Conservation (phyloP, 768 basidiomycete genomes). For the Chiua virens region DNA sequence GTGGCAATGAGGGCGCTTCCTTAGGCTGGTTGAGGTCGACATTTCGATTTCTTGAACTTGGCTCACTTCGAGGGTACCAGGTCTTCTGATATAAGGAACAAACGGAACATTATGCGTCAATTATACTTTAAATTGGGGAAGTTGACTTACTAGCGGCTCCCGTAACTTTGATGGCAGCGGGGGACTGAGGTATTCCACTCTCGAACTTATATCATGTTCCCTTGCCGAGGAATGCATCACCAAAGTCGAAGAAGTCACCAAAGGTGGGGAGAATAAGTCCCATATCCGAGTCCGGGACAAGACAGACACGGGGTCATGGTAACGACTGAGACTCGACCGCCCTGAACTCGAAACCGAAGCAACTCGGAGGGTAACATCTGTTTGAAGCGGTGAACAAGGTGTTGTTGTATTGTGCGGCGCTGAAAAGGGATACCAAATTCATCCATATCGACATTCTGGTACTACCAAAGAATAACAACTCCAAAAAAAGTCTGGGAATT, state of each 20-base stretch:
- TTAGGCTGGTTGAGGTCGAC: conserved; percentile 29
- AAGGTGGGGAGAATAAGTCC: conserved; percentile 15
- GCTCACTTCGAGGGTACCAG: conserved; percentile 1
- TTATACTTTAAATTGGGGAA: not conserved
- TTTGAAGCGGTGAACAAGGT: conserved; percentile 20
- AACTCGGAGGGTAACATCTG: not conserved
- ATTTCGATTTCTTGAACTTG: conserved; percentile 11
- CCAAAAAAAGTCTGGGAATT: no score
- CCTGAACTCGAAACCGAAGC: no score
- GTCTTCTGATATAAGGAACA: not conserved
- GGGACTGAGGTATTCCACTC: conserved; percentile 3
- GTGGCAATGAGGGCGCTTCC: conserved; percentile 36
- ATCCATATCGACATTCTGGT: no score
- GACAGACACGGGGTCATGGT: conserved; percentile 20
- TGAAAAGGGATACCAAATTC: no score
- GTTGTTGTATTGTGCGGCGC: conserved; percentile 21
- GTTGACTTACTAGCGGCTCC: conserved; percentile 28
- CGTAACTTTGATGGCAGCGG: conserved; percentile 24
- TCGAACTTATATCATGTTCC: conserved; percentile 25
- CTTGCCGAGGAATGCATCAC: conserved; percentile 4
- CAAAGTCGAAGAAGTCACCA: conserved; percentile 1
- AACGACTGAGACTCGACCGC: conserved; percentile 13
- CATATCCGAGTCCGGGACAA: conserved; percentile 25
- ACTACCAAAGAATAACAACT: no score
- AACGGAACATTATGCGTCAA: not conserved